A percentile compares a stretch with the other conserved stretches of the same genome.
Evolutionary conservation across 805 yeast species (phyloP).

Genomic region (Zygotorulaspora chibaensis): DNA sequence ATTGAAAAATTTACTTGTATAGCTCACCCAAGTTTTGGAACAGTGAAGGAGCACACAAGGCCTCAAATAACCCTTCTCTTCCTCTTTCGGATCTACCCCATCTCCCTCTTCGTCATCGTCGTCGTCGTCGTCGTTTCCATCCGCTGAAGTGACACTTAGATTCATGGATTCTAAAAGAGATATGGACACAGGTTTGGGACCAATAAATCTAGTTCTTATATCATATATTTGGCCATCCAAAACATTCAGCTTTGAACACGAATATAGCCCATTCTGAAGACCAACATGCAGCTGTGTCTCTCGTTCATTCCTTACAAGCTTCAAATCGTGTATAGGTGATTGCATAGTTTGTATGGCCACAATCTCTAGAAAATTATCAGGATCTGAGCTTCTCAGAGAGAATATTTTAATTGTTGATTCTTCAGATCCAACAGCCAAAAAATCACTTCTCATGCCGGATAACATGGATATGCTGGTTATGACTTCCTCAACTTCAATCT

Average conservation of each 20-base stretch:
- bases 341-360: constrained; percentile 64
- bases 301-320: constrained; percentile 20
- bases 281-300: constrained; percentile 63
- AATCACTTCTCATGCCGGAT: constrained; percentile 46
- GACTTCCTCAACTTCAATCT: constrained; percentile 48
- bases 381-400: constrained; percentile 45
- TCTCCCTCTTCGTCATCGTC: constrained; percentile 20
- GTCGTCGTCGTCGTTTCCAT: constrained; percentile 32
- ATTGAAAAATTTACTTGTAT: constrained; percentile 20
- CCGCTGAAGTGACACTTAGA: constrained; percentile 29
- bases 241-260: constrained; percentile 53
- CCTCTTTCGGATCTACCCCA: constrained; percentile 13
- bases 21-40: constrained; percentile 35
- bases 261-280: constrained; percentile 76
- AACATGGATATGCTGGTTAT: constrained; percentile 52
- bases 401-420: constrained; percentile 68
- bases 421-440: constrained; percentile 64
- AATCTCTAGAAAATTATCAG: constrained; percentile 54
- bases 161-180: constrained; percentile 23
- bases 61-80: constrained; percentile 6
- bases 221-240: constrained; percentile 59
- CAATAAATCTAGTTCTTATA: constrained; percentile 67
- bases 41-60: constrained; percentile 33
- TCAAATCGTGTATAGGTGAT: constrained; percentile 43
- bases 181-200: constrained; percentile 58